Conservation (phyloP, 495 filamentous ascomycete species). For the Podospora pseudoanserina region DNA sequence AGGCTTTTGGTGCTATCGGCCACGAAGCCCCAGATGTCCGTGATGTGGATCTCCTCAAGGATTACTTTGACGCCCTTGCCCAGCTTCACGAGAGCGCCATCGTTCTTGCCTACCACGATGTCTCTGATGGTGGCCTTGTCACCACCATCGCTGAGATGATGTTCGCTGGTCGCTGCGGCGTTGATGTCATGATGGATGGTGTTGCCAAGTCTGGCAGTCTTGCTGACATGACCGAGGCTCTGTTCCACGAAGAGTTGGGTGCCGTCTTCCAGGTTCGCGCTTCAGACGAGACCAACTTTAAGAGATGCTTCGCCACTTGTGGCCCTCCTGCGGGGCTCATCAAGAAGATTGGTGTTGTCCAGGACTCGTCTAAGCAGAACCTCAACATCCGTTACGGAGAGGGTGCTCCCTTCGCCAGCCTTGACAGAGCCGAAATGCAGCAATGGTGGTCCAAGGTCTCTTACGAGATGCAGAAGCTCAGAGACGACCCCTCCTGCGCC, state of each 20-base stretch:
- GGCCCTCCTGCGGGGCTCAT: slow-evolving; percentile 79
- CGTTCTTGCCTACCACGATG: slow-evolving; percentile 92
- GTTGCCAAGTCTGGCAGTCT: slow-evolving; percentile 55
- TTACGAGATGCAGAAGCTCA: slow-evolving; percentile 81
- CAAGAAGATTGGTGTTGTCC: slow-evolving; percentile 73
- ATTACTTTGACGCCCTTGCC: slow-evolving; percentile 86
- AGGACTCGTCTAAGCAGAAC: slow-evolving; percentile 66
- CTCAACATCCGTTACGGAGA: slow-evolving; percentile 71
- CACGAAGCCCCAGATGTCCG: slow-evolving; percentile 80
- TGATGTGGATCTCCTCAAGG: slow-evolving; percentile 74
- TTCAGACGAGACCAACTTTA: slow-evolving; percentile 78
- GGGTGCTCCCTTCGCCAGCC: slow-evolving; percentile 55
- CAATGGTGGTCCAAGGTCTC: slow-evolving; percentile 87
- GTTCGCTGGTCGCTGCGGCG: slow-evolving; percentile 91
- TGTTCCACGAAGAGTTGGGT: slow-evolving; percentile 97
- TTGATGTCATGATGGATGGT: slow-evolving; percentile 77
- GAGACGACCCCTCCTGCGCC: slow-evolving; percentile 85
- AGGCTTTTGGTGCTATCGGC: slow-evolving; percentile 86
- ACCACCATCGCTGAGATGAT: slow-evolving; percentile 96
- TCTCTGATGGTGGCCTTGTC: slow-evolving; percentile 88
- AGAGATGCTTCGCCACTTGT: slow-evolving; percentile 85
- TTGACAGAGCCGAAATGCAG: slow-evolving; percentile 70
- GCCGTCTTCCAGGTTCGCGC: slow-evolving; percentile 93
- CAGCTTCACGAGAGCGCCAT: slow-evolving; percentile 82
- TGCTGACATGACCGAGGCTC: slow-evolving; percentile 62